Evolutionary conservation across 2,329 filamentous ascomycete genomes (phyloP).

Genomic region (Clathrospora elynae): DNA sequence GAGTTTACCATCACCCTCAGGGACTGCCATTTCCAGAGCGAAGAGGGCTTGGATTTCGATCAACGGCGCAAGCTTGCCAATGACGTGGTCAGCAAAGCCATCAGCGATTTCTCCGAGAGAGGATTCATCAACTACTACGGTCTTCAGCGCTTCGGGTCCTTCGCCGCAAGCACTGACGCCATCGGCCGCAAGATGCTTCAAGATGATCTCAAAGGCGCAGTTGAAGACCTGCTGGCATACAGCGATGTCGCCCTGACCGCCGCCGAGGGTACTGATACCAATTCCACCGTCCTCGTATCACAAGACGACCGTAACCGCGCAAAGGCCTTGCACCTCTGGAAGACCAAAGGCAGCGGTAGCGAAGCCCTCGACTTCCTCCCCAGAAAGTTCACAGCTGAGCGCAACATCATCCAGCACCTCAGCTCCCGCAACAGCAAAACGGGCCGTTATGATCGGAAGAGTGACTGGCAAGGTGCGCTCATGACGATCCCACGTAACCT

Average conservation of each 20-base stretch:
- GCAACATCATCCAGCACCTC: constrained; percentile 77
- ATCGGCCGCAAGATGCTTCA: constrained; percentile 84
- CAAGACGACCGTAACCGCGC: constrained; percentile 81
- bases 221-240: constrained; percentile 77
- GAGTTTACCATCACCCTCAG: constrained; percentile 92
- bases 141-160: constrained; percentile 94
- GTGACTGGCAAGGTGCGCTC: constrained; percentile 82
- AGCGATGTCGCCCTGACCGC: constrained; percentile 66
- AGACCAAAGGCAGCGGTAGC: constrained; percentile 61
- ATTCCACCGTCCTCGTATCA: constrained; percentile 58
- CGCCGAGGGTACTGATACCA: constrained; percentile 49
- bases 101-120: constrained; percentile 69
- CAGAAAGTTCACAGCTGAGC: constrained; percentile 80
- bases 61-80: constrained; percentile 54
- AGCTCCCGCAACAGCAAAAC: constrained; percentile 51
- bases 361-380: constrained; percentile 73
- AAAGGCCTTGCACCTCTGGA: constrained; percentile 76
- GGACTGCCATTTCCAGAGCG: constrained; percentile 70
- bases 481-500: constrained; percentile 79
- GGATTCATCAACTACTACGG: constrained; percentile 99
- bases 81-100: constrained; percentile 61
- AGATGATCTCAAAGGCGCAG: constrained; percentile 78
- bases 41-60: constrained; percentile 39
- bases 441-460: constrained; percentile 56
- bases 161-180: constrained; percentile 81